Percentiles rank a stretch among this genome's conserved stretches.
Evolutionary conservation across 1,284 basidiomycete genomes (phyloP).

Genomic region (Lentinula novae-zelandiae): DNA sequence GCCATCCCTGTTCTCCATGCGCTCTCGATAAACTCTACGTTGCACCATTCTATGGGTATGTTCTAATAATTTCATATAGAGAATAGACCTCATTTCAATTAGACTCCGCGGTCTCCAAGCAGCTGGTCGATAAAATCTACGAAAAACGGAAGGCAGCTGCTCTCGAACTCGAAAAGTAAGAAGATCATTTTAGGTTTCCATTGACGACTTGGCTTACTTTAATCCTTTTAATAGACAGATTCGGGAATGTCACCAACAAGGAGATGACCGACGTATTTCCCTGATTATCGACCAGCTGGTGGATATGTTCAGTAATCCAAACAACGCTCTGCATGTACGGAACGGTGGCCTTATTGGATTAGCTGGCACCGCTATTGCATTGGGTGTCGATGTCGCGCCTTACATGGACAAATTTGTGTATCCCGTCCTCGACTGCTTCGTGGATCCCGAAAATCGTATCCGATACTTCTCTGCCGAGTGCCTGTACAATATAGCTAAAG

Average conservation of each 20-base stretch:
- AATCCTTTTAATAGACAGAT: conserved; percentile 55
- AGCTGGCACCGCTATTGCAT: conserved; percentile 93
- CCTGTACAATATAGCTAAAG: conserved; percentile 98
- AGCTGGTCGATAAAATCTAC: conserved; percentile 85
- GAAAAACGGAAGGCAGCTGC: conserved; percentile 96
- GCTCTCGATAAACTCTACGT: background rate
- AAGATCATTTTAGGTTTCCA: background rate
- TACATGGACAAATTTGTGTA: conserved; percentile 94
- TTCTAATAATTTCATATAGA: background rate
- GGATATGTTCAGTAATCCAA: conserved; percentile 82
- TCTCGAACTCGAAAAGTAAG: conserved; percentile 90
- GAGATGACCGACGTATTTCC: conserved; percentile 78
- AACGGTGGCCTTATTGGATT: conserved; percentile 97
- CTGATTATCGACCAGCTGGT: conserved; percentile 94
- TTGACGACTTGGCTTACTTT: background rate
- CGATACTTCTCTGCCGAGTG: conserved; percentile 97
- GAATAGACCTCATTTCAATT: background rate
- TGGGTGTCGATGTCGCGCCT: conserved; percentile 89
- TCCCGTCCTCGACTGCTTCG: conserved; percentile 90
- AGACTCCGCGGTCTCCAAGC: conserved; percentile 53
- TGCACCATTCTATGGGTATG: background rate
- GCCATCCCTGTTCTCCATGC: background rate
- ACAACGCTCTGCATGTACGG: conserved; percentile 83
- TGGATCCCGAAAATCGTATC: conserved; percentile 92
- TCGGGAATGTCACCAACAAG: conserved; percentile 79